Conservation (phyloP, 2,329 filamentous ascomycete species). For the Berkeleyomyces basicola region DNA sequence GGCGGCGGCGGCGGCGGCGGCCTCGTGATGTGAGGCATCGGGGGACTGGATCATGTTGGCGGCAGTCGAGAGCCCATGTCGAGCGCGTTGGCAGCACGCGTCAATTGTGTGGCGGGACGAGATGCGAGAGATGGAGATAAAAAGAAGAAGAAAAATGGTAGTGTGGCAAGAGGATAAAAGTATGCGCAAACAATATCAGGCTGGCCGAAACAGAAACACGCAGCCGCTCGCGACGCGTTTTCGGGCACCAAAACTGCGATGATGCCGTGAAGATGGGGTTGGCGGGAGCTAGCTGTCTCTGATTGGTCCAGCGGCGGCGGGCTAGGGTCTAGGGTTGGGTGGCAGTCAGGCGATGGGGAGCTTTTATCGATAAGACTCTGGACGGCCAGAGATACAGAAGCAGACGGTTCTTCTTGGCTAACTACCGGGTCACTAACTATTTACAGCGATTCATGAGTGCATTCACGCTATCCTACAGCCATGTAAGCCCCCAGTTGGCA, state of each 20-base stretch:
- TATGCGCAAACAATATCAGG: not conserved
- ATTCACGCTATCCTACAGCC: not conserved
- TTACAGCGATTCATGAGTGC: too few relatives aligned
- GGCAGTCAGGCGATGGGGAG: not conserved
- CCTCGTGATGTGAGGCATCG: constrained; percentile 10
- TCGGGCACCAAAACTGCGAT: not conserved
- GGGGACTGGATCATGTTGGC: constrained; percentile 10
- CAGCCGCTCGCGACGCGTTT: not conserved
- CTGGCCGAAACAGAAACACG: not conserved
- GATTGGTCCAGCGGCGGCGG: too few relatives aligned
- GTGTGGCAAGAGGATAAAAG: not conserved
- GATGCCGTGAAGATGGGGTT: not conserved
- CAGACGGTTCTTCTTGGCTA: not conserved
- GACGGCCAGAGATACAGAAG: not conserved
- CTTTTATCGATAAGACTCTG: not conserved
- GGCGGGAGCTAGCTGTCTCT: too few relatives aligned
- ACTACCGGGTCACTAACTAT: not conserved
- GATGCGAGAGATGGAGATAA: not conserved
- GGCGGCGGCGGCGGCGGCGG: constrained; percentile 21
- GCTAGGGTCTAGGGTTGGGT: too few relatives aligned
- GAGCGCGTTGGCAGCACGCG: not conserved
- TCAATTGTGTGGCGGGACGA: not conserved
- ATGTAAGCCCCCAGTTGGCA: not conserved
- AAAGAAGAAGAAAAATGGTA: not conserved
- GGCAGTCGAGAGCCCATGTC: constrained; percentile 6